A percentile compares a stretch with the other conserved stretches of the same genome.
phyloP scores from a whole-genome alignment of 495 filamentous ascomycete genomes.

The Tuber magnatum region DNA sequence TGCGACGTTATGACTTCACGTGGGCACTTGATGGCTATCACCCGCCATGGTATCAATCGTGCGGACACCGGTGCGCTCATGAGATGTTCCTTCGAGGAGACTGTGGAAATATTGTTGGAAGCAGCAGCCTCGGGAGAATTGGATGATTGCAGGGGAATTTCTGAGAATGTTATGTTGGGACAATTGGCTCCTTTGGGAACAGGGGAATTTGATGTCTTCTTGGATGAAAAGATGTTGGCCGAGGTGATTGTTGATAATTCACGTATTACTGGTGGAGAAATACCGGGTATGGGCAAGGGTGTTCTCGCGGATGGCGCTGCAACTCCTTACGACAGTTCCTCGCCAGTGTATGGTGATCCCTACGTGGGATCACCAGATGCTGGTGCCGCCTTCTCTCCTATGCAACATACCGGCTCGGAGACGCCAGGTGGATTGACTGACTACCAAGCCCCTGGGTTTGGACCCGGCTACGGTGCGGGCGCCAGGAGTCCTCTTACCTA shows the following conservation, averaged over 20 bases:
- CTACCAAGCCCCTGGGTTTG: conserved; percentile 51
- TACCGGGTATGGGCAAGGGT: conserved; percentile 68
- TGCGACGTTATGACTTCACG: conserved; percentile 97
- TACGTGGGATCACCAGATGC: conserved; percentile 70
- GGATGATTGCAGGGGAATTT: conserved; percentile 94
- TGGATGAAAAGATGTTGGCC: conserved; percentile 91
- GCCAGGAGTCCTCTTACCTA: conserved; percentile 63
- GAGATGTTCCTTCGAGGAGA: conserved; percentile 99
- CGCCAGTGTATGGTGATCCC: conserved; percentile 70
- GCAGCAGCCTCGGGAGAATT: conserved; percentile 89
- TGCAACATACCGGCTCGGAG: conserved; percentile 67
- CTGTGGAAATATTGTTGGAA: conserved; percentile 93
- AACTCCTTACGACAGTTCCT: conserved; percentile 89
- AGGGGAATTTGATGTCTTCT: conserved; percentile 81
- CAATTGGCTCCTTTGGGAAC: conserved; percentile 95
- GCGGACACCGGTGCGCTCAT: conserved; percentile 96
- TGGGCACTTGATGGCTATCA: conserved; percentile 87
- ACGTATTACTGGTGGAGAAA: conserved; percentile 57
- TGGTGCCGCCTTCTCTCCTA: conserved; percentile 81
- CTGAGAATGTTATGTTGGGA: conserved; percentile 97
- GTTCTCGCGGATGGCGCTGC: conserved; percentile 71
- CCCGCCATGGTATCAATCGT: conserved; percentile 96
- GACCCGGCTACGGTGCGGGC: conserved; percentile 37
- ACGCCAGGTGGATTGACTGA: conserved; percentile 66
- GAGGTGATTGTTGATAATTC: conserved; percentile 88